Percentiles rank a stretch among this genome's conserved stretches.
These are phyloP conservation scores for Ophiostoma sp. DNA, from an alignment of 2,329 filamentous ascomycete genomes.

Conservation along the genomic window DNA sequence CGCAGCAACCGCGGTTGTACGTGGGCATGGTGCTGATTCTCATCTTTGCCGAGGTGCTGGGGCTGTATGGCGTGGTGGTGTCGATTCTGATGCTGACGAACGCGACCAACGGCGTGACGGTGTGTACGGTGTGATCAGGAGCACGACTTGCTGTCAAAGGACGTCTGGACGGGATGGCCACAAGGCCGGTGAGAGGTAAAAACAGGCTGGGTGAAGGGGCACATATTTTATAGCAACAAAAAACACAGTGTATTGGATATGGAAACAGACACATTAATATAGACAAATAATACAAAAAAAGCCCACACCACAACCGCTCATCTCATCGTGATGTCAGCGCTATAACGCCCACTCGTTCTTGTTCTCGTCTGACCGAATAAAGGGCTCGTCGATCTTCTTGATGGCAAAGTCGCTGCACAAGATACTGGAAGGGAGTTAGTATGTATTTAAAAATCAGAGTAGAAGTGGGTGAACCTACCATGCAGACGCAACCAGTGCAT, in stretches of 20 bases:
- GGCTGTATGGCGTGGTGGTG: constrained; percentile 74
- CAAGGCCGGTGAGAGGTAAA: neutral
- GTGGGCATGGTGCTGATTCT: constrained; percentile 98
- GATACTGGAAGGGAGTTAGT: constrained; percentile 48
- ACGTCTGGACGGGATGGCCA: neutral
- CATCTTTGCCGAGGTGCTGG: constrained; percentile 97
- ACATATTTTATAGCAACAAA: neutral
- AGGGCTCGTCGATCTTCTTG: constrained; percentile 90
- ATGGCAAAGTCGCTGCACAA: constrained; percentile 94
- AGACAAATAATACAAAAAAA: constrained; percentile 4
- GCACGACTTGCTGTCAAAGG: neutral
- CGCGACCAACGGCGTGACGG: constrained; percentile 42
- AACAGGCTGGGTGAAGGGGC: neutral
- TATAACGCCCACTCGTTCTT: constrained; percentile 71
- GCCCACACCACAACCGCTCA: neutral
- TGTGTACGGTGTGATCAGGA: constrained; percentile 33
- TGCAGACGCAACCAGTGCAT: constrained; percentile 84
- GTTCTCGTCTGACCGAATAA: constrained; percentile 73
- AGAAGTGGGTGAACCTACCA: too few relatives aligned
- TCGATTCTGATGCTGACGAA: constrained; percentile 51
- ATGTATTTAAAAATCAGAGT: neutral
- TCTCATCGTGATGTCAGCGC: neutral
- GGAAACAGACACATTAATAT: constrained; percentile 4
- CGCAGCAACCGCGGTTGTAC: constrained; percentile 93
- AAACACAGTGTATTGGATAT: constrained; percentile 11